A percentile compares a stretch with the other conserved stretches of the same genome.
These are phyloP conservation scores for Suillus weaverae DNA, from an alignment of 768 basidiomycete genomes.

Conservation along the genomic window DNA sequence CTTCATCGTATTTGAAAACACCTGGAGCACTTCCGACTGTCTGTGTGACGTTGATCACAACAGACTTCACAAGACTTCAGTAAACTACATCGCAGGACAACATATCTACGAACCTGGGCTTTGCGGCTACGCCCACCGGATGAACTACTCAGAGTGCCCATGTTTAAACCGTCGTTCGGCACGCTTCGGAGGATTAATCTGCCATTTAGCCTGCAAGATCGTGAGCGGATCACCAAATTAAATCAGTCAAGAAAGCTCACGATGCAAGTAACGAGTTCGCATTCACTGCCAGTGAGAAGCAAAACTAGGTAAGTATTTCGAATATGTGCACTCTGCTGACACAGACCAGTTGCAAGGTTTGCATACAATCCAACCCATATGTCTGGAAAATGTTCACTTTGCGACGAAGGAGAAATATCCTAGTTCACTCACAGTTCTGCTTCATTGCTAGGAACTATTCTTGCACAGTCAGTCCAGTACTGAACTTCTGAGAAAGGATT, in stretches of 20 bases:
- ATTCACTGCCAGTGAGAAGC: neutral
- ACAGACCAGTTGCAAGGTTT: neutral
- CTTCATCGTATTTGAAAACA: neutral
- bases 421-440: neutral
- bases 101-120: neutral
- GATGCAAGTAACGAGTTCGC: slow-evolving; percentile 3
- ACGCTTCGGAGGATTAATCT: neutral
- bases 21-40: neutral
- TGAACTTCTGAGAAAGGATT: neutral
- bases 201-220: neutral
- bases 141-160: neutral
- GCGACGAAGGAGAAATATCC: neutral
- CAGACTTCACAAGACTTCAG: neutral
- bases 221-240: neutral
- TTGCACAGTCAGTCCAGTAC: neutral
- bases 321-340: neutral
- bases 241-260: neutral
- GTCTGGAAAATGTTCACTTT: neutral
- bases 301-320: neutral
- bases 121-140: neutral
- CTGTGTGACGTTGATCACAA: neutral
- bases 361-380: slow-evolving; percentile 7
- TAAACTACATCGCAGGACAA: too few species aligned
- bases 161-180: neutral
- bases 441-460: slow-evolving; percentile 4